Evolutionary conservation across 1,139 yeast species (phyloP), one percentile per base, ranked within the genome.

Genomic region (Geotrichum fermentans): DNA sequence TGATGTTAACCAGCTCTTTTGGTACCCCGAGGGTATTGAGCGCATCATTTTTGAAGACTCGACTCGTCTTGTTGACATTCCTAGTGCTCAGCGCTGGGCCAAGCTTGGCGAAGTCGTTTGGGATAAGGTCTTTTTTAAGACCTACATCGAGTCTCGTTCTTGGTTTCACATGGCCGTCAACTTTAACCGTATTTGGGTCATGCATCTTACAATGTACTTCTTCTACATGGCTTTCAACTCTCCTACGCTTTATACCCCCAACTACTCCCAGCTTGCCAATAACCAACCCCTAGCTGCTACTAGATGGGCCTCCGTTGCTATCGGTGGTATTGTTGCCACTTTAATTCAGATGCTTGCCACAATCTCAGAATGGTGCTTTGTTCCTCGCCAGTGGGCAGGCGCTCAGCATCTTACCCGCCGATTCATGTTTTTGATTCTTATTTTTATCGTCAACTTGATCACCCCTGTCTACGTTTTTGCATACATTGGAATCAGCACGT

Each of bases 11-110:
- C 99, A 94, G 75, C 79, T 92, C 61, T 92, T 92, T 73, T 92
- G 99, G 98, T 94, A 92, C 72, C 97, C 98, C 40, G 97, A 92
- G 72, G 99, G 98, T 75, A 85, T 92, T 61, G 85, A 94, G 55
- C 83, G 95, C 72, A 90, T 92, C 63, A 78, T 84, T 45, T 80
- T 90, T 64, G 90, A 84, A 65, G 97, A 92, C 67, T 96, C 95
- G 57, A 75, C 95, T 32, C 82, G 96, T 67, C 75, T 92, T 65
- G 88, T 92, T 51, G 98, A 94, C 62, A 72, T 89, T 62, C 95
- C 97, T 40, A 78, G 82, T 55, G 87, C 82, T 62, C 96, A 92
- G 70, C 85, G 98, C 69, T 94, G 79, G 68, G 77, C 82, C 63
- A 83, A 84, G 69, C 77, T 92, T 54, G 96, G 97, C 59, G 97